Conservation (phyloP, 257 asterid species). For the Craterostigma plantagineum region DNA sequence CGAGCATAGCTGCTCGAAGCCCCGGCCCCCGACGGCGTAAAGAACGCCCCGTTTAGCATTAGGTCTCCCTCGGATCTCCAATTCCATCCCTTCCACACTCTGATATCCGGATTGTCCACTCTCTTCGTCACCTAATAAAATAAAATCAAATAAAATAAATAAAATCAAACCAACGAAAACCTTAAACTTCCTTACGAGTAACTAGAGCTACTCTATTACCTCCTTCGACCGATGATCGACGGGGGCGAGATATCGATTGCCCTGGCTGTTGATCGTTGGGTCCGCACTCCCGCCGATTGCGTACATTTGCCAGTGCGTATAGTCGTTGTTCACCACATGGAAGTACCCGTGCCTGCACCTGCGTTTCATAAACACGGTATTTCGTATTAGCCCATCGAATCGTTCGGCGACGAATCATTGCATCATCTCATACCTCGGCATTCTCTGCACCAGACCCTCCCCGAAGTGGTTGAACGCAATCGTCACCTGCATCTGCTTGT, state of each 20-base stretch:
- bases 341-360: slow-evolving; percentile 94
- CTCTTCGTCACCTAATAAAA: slow-evolving; percentile 65
- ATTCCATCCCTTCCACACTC: slow-evolving; percentile 64
- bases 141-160: too few relatives aligned
- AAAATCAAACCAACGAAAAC: too few relatives aligned
- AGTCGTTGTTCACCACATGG: slow-evolving; percentile 94
- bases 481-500: slow-evolving; percentile 79
- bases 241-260: slow-evolving; percentile 80
- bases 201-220: slow-evolving; percentile 34
- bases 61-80: slow-evolving; percentile 91
- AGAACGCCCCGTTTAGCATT: slow-evolving; percentile 80
- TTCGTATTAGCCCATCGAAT: too few relatives aligned
- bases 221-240: slow-evolving; percentile 52
- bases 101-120: slow-evolving; percentile 27
- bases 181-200: neutral
- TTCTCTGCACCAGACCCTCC: slow-evolving; percentile 85
- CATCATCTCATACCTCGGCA: slow-evolving; percentile 47
- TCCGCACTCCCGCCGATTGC: slow-evolving; percentile 89
- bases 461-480: slow-evolving; percentile 90
- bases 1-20: slow-evolving; percentile 75
- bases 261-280: slow-evolving; percentile 94
- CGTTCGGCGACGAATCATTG: too few relatives aligned
- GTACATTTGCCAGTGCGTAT: slow-evolving; percentile 96
- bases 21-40: slow-evolving; percentile 77
- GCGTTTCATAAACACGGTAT: slow-evolving; percentile 10